Conservation (phyloP, 768 basidiomycete species). For the Lentinula raphanica region DNA sequence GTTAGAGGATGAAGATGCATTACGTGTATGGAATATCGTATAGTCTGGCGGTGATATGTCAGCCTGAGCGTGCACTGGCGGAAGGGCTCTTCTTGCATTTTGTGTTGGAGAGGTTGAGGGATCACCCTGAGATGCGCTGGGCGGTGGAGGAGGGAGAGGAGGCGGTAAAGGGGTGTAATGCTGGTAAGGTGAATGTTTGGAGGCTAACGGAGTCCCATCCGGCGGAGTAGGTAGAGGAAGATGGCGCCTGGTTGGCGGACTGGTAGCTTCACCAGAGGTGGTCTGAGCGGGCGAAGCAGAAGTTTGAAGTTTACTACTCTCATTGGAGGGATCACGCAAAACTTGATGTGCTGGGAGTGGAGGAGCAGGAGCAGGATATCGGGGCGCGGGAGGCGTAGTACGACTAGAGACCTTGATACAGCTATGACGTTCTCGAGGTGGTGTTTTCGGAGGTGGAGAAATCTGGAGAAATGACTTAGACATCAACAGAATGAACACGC, state of each 20-base stretch:
- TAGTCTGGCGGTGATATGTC: not conserved
- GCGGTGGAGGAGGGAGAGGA: not conserved
- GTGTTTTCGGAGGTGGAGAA: not conserved
- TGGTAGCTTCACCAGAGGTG: not conserved
- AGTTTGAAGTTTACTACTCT: not conserved
- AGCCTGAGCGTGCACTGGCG: not conserved
- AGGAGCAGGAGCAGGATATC: constrained; percentile 4
- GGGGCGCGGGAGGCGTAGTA: constrained; percentile 7
- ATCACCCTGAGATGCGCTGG: not conserved
- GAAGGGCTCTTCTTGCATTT: not conserved
- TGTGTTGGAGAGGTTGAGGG: not conserved
- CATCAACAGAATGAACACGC: not conserved
- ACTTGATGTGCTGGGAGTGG: not conserved
- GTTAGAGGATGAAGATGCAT: not conserved
- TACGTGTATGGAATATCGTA: not conserved
- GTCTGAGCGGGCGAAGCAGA: not conserved
- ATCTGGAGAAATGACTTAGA: not conserved
- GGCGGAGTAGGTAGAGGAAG: constrained; percentile 2
- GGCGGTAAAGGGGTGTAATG: not conserved
- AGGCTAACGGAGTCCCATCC: not conserved
- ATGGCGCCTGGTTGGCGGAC: not conserved
- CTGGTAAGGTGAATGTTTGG: not conserved
- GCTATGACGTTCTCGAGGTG: not conserved
- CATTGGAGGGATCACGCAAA: not conserved
- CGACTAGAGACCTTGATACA: not conserved